Base-by-base conservation (phyloP, 1,284 basidiomycete genomes). In the Psilocybe mexicana region DNA sequence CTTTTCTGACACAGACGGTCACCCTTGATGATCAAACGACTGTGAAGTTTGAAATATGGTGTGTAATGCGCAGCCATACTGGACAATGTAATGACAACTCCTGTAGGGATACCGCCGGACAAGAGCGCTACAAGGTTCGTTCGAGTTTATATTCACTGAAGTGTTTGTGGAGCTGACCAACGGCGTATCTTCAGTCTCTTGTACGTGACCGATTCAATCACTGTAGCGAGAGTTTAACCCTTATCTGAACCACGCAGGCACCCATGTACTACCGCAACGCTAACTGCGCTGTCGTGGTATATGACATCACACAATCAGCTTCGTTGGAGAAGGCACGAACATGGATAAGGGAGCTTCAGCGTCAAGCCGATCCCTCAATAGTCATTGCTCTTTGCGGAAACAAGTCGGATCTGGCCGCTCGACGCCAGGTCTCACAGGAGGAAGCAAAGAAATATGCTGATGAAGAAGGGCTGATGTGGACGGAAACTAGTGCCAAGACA, bases 1-100 rank as follows among this genome's bases (percentile, higher is more conserved):
- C 96, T 30, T 98, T 98, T 82, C 77, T 98, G 64, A 98, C 96
- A 36, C 96, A 98, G 74, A 97, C 94, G 0, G 92, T 98, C 44
- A 87, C 88, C 23, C 82, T 98, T 43, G 93, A 96, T 61, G 92
- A 96, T 70, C 85, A 89, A 61, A 92, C 92, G 18, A 90, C 89
- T 14, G 92, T 98, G 70, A 98, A 98, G 80, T 98, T 98, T 69
- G 96, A 98, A 81, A 97, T 98, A 70, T 97, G 95, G 94, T 94
- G 77, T 54, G 83, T 73, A 33, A n/a, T 5, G 30, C 55, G 49
- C 4, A 33, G 45, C 44, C 58, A 47, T 48, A 33, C 12, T 50
- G 14, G 35, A 42, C 38, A 43, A 25, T 62, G 55, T 36, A 60
- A 40, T n/a, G 48, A 45, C 44, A 54, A 43, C n/a, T 54, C 44